phyloP scores from a whole-genome alignment of 2,329 filamentous ascomycete genomes.

The Xylaria sp. region DNA sequence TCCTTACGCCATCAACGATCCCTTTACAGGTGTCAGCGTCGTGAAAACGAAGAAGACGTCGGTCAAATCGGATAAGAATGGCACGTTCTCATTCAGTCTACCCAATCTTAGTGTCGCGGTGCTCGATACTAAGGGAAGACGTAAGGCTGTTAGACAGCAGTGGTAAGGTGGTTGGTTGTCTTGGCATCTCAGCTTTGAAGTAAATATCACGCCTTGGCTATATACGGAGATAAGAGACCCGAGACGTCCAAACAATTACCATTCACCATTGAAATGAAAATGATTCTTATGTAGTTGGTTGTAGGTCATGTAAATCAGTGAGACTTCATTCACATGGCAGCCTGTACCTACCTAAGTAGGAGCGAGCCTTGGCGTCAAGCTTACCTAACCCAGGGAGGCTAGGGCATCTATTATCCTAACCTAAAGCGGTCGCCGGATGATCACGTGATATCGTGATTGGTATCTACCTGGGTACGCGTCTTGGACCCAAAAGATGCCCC shows the following conservation, averaged over 20 bases:
- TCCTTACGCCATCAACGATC: constrained; percentile 52
- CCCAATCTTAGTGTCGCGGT: constrained; percentile 63
- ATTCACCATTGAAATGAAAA: no score
- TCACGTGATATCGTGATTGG: constrained; percentile 24
- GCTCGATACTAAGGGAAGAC: constrained; percentile 48
- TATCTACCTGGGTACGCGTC: constrained; percentile 14
- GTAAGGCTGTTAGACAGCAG: constrained; percentile 3
- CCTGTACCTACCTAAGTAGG: no score
- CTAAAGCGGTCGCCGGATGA: neutral
- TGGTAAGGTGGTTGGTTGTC: constrained; percentile 4
- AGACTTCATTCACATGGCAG: no score
- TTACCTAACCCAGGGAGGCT: no score
- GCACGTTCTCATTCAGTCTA: constrained; percentile 57
- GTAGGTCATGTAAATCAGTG: no score
- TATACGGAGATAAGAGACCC: no score
- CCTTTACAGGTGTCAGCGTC: constrained; percentile 53
- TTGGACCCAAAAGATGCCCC: neutral
- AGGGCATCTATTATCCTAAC: no score
- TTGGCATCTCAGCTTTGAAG: no score
- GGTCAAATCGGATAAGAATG: constrained; percentile 50
- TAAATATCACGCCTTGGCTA: no score
- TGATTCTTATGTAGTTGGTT: no score
- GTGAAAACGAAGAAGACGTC: constrained; percentile 50
- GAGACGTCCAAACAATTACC: no score
- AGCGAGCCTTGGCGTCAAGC: no score